A percentile compares a stretch with the other conserved stretches of the same genome.
Evolutionary conservation across 1,139 yeast species (phyloP).

Genomic region (Hansenula lynferdii): DNA sequence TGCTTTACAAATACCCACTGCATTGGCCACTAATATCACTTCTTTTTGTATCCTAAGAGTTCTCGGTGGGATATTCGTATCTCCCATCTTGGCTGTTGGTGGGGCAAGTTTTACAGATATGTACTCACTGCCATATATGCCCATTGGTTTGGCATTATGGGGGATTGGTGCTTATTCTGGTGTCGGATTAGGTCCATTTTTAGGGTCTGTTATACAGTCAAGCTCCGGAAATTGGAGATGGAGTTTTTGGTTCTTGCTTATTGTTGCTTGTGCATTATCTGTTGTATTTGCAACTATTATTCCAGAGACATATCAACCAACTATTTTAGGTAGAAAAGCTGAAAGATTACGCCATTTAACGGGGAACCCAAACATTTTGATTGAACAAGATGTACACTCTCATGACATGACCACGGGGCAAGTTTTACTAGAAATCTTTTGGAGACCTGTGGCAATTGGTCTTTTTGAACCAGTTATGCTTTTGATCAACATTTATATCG

Average conservation of each 20-base stretch:
- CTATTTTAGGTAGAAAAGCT: slow-evolving; percentile 40
- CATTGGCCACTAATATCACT: slow-evolving; percentile 47
- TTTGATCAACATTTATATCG: slow-evolving; percentile 43
- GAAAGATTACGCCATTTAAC: slow-evolving; percentile 40
- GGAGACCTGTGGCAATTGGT: slow-evolving; percentile 43
- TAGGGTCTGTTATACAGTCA: slow-evolving; percentile 45
- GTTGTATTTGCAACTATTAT: slow-evolving; percentile 32
- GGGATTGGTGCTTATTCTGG: slow-evolving; percentile 53
- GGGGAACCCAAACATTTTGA: slow-evolving; percentile 36
- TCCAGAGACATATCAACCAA: slow-evolving; percentile 47
- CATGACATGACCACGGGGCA: slow-evolving; percentile 25
- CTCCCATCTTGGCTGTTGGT: slow-evolving; percentile 58
- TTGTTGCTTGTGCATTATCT: slow-evolving; percentile 34
- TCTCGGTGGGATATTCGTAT: slow-evolving; percentile 47
- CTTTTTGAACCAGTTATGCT: slow-evolving; percentile 42
- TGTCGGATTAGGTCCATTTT: slow-evolving; percentile 60
- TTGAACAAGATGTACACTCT: slow-evolving; percentile 28
- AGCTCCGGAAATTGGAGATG: slow-evolving; percentile 40
- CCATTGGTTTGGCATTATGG: slow-evolving; percentile 41
- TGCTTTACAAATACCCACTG: slow-evolving; percentile 57
- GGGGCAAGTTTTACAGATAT: slow-evolving; percentile 55
- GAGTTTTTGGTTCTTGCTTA: slow-evolving; percentile 40
- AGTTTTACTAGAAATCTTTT: slow-evolving; percentile 37
- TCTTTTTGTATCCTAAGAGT: slow-evolving; percentile 48
- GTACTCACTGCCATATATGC: slow-evolving; percentile 38